Conservation (phyloP, 2,329 filamentous ascomycete genomes). For the Penicillium occitanis region DNA sequence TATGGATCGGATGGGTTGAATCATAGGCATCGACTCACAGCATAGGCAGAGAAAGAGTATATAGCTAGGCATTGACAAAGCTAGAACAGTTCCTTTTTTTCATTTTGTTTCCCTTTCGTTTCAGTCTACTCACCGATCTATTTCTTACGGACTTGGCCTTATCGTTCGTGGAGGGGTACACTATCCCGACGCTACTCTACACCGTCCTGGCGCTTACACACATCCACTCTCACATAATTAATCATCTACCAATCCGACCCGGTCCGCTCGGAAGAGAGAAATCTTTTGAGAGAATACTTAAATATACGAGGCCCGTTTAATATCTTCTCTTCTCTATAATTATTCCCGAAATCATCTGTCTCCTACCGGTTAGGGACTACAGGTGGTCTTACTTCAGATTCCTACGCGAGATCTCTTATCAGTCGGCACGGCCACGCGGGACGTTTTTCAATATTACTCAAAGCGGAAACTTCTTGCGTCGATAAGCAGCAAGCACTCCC, state of each 20-base stretch:
- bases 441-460: constrained; percentile 20
- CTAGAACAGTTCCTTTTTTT: not conserved
- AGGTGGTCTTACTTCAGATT: not conserved
- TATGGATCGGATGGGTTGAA: not conserved
- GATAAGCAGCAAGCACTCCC: not conserved
- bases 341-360: not conserved
- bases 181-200: not conserved
- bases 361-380: constrained; percentile 7
- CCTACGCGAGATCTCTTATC: constrained; percentile 11
- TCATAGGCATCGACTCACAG: not conserved
- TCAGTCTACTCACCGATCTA: not conserved
- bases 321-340: constrained; percentile 1
- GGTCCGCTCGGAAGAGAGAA: constrained; percentile 5
- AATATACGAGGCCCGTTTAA: not conserved
- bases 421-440: not conserved
- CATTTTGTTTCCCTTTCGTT: too few relatives aligned
- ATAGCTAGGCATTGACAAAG: not conserved
- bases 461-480: constrained; percentile 12
- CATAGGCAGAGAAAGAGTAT: not conserved
- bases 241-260: constrained; percentile 6
- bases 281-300: not conserved
- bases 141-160: not conserved
- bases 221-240: not conserved
- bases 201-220: constrained; percentile 7
- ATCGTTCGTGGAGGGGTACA: constrained; percentile 3